Base-by-base conservation (phyloP, 176 grass and related monocot species). In the Oryza rufipogon region DNA sequence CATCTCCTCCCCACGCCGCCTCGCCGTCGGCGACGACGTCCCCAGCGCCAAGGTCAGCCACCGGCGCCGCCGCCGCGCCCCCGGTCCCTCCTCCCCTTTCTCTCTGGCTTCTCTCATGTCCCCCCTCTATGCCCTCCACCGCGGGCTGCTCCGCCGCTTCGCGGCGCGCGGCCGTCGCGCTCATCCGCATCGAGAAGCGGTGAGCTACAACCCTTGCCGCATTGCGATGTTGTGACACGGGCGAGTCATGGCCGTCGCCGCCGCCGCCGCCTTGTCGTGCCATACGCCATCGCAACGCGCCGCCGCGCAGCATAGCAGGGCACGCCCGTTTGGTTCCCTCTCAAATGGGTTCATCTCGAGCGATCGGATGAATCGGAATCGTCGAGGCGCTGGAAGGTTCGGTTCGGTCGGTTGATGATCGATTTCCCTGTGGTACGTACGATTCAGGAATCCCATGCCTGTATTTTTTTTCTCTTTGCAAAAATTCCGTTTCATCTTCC, bases 161-260 rank as follows among this genome's bases (percentile, higher is more conserved):
- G 7, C 39, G 39, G 39, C 39, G 39, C 1, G 7, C 39, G 39
- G 90, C 39, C 81, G 90, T 95, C 77, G 42, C 85, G 67, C 86
- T 88, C 81, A 64, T 88, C 28, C 87, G 92, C 28, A 86, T 92
- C 14, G 90, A 92, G 87, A 88, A 88, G 74, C 51, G 86, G 92
- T 92, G 89, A 88, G 85, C 44, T 45, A 45, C 30, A 32, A 32
- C 42, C 5, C 9, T 45, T 2, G 39, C 1, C 58, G 4, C 11
- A 11, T 23, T 52, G 12, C 56, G 25, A 10, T 3, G 46, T 3
- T 30, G 30, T 5, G 63, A 42, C 9, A 9, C 44, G 10, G 11
- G 39, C 39, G 7, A 41, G 4, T 41, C 39, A 41, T 41, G 39
- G 39, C 39, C 39, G 7, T 5, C 38, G n/a, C 15, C 0, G 20